These are phyloP conservation scores for Penicillium soppii DNA, from an alignment of 495 filamentous ascomycete genomes.

Conservation along the genomic window DNA sequence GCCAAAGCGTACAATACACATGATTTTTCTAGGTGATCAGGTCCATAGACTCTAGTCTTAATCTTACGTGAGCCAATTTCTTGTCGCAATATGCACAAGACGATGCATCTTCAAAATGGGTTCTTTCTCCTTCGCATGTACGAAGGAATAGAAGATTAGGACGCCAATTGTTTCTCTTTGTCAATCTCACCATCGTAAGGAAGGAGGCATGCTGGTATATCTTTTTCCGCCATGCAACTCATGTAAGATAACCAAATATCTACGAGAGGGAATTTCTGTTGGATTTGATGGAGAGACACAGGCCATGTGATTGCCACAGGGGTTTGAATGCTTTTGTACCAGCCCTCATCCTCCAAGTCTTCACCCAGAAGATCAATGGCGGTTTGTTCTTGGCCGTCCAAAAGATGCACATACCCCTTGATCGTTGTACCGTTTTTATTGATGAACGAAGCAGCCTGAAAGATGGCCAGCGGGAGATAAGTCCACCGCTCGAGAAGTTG, in stretches of 20 bases:
- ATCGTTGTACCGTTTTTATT: conserved; percentile 41
- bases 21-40: neutral
- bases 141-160: conserved; percentile 34
- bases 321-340: conserved; percentile 45
- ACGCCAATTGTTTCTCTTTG: conserved; percentile 28
- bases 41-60: conserved; percentile 9
- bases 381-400: conserved; percentile 40
- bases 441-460: conserved; percentile 44
- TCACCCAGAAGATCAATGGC: conserved; percentile 42
- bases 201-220: conserved; percentile 23
- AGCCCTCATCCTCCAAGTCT: conserved; percentile 48
- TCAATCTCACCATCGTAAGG: conserved; percentile 3
- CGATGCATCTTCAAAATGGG: conserved; percentile 18
- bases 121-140: neutral
- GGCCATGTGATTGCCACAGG: conserved; percentile 56
- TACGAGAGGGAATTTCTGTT: conserved; percentile 23
- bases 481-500: conserved; percentile 28
- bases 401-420: conserved; percentile 41
- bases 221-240: conserved; percentile 34
- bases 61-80: conserved; percentile 29
- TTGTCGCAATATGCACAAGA: conserved; percentile 28
- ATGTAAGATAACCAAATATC: conserved; percentile 43
- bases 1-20: neutral
- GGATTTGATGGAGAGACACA: conserved; percentile 52
- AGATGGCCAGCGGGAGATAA: conserved; percentile 41